These are phyloP conservation scores for Tolypocladium ophioglossoides DNA, from an alignment of 2,329 filamentous ascomycete species.

Conservation along the genomic window DNA sequence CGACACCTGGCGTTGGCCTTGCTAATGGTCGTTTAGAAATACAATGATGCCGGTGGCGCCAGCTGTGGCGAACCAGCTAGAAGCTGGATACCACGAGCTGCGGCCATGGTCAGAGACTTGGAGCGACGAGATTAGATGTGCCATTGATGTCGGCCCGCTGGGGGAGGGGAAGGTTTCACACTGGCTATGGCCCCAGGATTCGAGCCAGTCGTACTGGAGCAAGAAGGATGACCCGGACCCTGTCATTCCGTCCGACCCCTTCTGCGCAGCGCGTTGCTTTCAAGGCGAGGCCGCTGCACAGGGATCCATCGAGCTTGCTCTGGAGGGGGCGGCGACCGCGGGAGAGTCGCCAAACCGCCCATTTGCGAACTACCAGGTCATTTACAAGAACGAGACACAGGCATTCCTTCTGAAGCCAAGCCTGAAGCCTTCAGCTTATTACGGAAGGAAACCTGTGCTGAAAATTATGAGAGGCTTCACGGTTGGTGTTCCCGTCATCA, in stretches of 20 bases:
- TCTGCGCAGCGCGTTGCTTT: constrained; percentile 50
- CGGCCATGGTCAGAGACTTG: constrained; percentile 87
- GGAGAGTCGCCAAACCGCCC: constrained; percentile 38
- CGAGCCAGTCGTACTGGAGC: constrained; percentile 10
- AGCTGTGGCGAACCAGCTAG: constrained; percentile 79
- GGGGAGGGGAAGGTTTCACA: constrained; percentile 89
- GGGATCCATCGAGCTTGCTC: constrained; percentile 30
- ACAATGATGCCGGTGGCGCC: constrained; percentile 86
- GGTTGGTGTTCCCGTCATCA: constrained; percentile 77
- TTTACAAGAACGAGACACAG: constrained; percentile 67
- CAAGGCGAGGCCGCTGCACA: constrained; percentile 47
- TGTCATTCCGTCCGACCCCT: constrained; percentile 41
- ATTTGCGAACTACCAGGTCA: constrained; percentile 69
- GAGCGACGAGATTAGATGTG: constrained; percentile 82
- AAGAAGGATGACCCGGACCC: constrained; percentile 19
- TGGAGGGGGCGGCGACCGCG: constrained; percentile 20
- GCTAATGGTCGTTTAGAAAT: constrained; percentile 36
- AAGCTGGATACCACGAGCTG: constrained; percentile 80
- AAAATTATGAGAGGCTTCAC: constrained; percentile 76
- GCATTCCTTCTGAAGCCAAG: constrained; percentile 84
- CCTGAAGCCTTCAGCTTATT: constrained; percentile 74
- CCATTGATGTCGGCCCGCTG: constrained; percentile 76
- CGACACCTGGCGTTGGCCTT: not conserved
- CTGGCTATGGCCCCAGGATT: constrained; percentile 63
- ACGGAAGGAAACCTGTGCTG: constrained; percentile 67